Evolutionary conservation across 257 asterid genomes (phyloP).

Genomic region (Nicotiana benthamiana): DNA sequence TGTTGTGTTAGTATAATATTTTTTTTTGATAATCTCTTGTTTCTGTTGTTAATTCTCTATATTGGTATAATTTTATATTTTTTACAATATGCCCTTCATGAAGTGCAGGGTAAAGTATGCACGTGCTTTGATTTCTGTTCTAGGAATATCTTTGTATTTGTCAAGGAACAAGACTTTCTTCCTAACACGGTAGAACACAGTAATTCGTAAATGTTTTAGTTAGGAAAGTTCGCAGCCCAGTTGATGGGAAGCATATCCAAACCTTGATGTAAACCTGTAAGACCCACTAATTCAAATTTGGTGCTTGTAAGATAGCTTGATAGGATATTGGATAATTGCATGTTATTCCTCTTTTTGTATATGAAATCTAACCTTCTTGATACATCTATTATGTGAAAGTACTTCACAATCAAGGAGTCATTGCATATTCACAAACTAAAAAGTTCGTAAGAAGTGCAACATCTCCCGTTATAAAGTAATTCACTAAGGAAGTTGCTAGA

Average conservation of each 20-base stretch:
- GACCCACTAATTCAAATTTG: not conserved
- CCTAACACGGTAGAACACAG: not conserved
- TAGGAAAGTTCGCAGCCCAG: not conserved
- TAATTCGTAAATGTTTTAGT: not conserved
- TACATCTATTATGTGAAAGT: not conserved
- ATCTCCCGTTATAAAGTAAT: not conserved
- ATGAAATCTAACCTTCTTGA: not conserved
- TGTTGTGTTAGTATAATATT: not conserved
- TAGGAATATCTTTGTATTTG: not conserved
- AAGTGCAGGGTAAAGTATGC: not conserved
- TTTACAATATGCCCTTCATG: not conserved
- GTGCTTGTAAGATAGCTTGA: not conserved
- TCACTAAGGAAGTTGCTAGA: not conserved
- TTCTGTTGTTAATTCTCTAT: not conserved
- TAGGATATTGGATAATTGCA: not conserved
- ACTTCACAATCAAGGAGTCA: not conserved
- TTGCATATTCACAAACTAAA: not conserved
- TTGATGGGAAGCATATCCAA: not conserved
- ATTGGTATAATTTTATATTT: not conserved
- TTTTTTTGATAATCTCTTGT: not conserved
- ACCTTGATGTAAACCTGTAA: not conserved
- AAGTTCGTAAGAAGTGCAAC: not conserved
- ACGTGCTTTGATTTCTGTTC: not conserved
- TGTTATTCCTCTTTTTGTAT: not conserved
- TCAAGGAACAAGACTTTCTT: not conserved